Evolutionary conservation across 768 basidiomycete genomes (phyloP).

Genomic region (Suillus luteus): DNA sequence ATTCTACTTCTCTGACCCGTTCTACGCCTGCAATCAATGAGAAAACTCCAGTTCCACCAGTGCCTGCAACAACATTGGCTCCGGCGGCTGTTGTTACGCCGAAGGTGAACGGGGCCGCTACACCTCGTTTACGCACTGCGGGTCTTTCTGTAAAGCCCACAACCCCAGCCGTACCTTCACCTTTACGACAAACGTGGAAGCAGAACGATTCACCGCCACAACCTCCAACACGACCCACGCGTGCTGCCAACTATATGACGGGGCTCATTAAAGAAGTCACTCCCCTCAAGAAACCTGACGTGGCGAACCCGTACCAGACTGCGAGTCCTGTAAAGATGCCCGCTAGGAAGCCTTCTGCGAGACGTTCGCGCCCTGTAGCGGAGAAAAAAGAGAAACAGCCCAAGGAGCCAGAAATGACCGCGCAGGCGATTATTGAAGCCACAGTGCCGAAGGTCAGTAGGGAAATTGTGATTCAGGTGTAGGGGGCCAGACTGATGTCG

Average conservation of each 20-base stretch:
- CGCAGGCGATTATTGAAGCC: slow-evolving; percentile 75
- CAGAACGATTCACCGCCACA: slow-evolving; percentile 43
- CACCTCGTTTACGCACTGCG: slow-evolving; percentile 42
- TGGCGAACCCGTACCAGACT: slow-evolving; percentile 78
- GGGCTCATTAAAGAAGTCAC: slow-evolving; percentile 73
- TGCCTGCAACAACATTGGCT: slow-evolving; percentile 23
- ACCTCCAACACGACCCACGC: slow-evolving; percentile 47
- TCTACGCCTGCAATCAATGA: slow-evolving; percentile 31
- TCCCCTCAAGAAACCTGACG: slow-evolving; percentile 62
- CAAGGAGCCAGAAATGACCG: slow-evolving; percentile 40
- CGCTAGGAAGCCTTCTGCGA: slow-evolving; percentile 40
- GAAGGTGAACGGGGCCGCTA: slow-evolving; percentile 27
- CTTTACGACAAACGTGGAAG: slow-evolving; percentile 74
- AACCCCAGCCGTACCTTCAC: slow-evolving; percentile 68
- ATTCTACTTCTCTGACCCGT: slow-evolving; percentile 36
- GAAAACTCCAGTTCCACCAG: slow-evolving; percentile 21
- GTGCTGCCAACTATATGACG: slow-evolving; percentile 68
- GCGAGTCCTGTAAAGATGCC: slow-evolving; percentile 63
- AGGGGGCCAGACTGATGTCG: slow-evolving; percentile 11
- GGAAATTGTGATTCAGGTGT: slow-evolving; percentile 4
- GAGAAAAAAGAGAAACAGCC: slow-evolving; percentile 38
- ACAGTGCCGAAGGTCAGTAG: slow-evolving; percentile 68
- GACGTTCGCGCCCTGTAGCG: slow-evolving; percentile 37
- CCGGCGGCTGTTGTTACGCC: slow-evolving; percentile 27
- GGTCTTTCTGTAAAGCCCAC: slow-evolving; percentile 50